Conservation (phyloP, 2,329 filamentous ascomycete species). For the Phialemonium atrogriseum region DNA sequence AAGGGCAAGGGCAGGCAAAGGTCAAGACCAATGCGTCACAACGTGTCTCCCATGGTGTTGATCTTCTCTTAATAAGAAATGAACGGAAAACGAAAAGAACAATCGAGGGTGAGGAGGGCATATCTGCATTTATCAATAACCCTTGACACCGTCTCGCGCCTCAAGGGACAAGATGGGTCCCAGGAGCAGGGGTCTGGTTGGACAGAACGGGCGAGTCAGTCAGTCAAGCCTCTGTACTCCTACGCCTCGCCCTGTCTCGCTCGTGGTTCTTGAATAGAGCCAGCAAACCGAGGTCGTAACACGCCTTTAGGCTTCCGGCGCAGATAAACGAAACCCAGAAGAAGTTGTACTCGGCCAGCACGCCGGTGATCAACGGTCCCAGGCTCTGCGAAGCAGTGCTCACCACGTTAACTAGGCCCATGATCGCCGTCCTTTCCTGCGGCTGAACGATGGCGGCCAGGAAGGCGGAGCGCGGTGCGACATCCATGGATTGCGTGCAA, state of each 20-base stretch:
- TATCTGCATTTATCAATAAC: too few relatives aligned
- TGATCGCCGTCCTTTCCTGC: conserved; percentile 60
- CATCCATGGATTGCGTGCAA: conserved; percentile 60
- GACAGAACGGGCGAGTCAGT: too few relatives aligned
- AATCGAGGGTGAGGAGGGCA: too few relatives aligned
- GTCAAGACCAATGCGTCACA: too few relatives aligned
- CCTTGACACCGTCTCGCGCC: too few relatives aligned
- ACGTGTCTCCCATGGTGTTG: too few relatives aligned
- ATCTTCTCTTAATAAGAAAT: too few relatives aligned
- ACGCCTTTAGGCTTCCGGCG: conserved; percentile 54
- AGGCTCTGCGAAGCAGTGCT: conserved; percentile 56
- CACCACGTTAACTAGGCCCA: conserved; percentile 62
- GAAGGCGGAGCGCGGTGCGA: conserved; percentile 62
- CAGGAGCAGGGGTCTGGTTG: too few relatives aligned
- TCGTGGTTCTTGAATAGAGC: conserved; percentile 1
- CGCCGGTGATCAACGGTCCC: conserved; percentile 57
- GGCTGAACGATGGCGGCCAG: conserved; percentile 56
- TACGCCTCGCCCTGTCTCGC: conserved; percentile 3
- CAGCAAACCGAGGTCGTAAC: conserved; percentile 41
- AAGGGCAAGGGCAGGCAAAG: too few relatives aligned
- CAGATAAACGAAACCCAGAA: conserved; percentile 57
- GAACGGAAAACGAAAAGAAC: too few relatives aligned
- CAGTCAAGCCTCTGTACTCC: too few relatives aligned
- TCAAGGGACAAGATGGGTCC: too few relatives aligned
- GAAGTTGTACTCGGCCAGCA: conserved; percentile 43